Evolutionary conservation across 2,329 filamentous ascomycete species (phyloP), one percentile per base, ranked within the genome.

Genomic region (Pseudophaeomoniella oleicola): DNA sequence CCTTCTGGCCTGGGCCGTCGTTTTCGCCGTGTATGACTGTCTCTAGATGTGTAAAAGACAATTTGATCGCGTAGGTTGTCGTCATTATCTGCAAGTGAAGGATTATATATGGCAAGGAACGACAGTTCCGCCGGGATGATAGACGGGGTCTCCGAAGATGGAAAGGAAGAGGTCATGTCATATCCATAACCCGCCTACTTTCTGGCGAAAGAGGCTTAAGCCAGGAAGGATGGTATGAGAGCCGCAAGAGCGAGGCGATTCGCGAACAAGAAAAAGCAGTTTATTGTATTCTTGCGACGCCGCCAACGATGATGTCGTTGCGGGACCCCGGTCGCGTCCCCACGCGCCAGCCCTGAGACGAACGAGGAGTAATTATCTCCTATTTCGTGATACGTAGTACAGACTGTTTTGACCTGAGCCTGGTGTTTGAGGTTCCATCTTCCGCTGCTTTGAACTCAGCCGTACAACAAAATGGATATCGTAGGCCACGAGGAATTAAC

Each of bases 71-170:
- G 66, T 44, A 87, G 63, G 2, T 77, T 81, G 52, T 85, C 80
- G 54, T 86, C 81, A 55, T 71, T 72, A 22, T 54, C 68, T 49
- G 81, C 79, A 32, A 92, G 71, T 4, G 79, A 75, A 19, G 92
- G 90, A 56, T 93, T 96, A 68, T 93, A 98, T 55, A 98, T 92
- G 55, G 88, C 78, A 32, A 98, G 71, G 57, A 90, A 96, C 49
- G 83, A 81, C 18, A 96, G 73, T 53, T 83, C 83, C 22, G 88
- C 88, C 31, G 90, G 87, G 19, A 78, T 64, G 44, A 81, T 57
- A 30, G 13, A 38, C 37, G 18, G 34, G 36, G 16, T 6, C 6
- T 19, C 18, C 18, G 32, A 27, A n/a, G 22, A 27, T 9, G 22
- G 9, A n/a, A 27, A 27, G n/a, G 22, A 27, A 27, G 22, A 27